Base-by-base conservation (phyloP, 495 filamentous ascomycete species). In the Geoglossum glabrum region DNA sequence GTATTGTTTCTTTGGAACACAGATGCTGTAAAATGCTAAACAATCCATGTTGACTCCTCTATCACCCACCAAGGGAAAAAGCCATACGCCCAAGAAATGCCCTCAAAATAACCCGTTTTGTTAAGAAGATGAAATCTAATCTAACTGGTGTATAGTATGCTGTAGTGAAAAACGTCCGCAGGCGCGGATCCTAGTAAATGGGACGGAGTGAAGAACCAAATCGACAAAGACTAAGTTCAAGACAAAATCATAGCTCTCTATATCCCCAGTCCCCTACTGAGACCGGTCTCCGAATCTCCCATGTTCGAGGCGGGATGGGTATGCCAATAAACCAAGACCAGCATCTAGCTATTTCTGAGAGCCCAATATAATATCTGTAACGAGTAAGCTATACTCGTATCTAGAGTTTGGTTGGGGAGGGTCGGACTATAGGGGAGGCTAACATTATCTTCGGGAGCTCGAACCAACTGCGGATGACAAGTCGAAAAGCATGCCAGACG, bases 301-400 rank as follows among this genome's bases (percentile, higher is more conserved):
- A 94, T 11, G 68, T 71, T 61, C 86, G 73, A 5, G 83, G 82
- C 49, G 70, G 70, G 19, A 90, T 79, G 8, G 87, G 84, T 57
- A 87, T 66, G 28, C 89, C 89, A n/a, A 94, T 70, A 72, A 81
- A 95, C 64, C 73, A 86, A 52, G 83, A 75, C 79, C 81, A 90
- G 19, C 85, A 60, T 43, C 89, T 76, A 49, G 65, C 66, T 4
- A 76, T 46, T 66, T 94, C 87, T 0, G 74, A 63, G 2, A 78
- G 60, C 10, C 73, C 27, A 54, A 95, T 83, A 28, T 77, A 66
- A 60, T 72, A 79, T 11, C 85, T 90, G 27, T 9, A 52, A 10
- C 10, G 1, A 58, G 21, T 43, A 15, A 52, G 11, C 17, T 13
- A 56, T 6, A 57, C 1, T 52, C 17, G 56, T 6, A 56, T 11